Evolutionary conservation across 2,329 filamentous ascomycete genomes (phyloP), one percentile per base, ranked within the genome.

Genomic region (Sarocladium oryzae): DNA sequence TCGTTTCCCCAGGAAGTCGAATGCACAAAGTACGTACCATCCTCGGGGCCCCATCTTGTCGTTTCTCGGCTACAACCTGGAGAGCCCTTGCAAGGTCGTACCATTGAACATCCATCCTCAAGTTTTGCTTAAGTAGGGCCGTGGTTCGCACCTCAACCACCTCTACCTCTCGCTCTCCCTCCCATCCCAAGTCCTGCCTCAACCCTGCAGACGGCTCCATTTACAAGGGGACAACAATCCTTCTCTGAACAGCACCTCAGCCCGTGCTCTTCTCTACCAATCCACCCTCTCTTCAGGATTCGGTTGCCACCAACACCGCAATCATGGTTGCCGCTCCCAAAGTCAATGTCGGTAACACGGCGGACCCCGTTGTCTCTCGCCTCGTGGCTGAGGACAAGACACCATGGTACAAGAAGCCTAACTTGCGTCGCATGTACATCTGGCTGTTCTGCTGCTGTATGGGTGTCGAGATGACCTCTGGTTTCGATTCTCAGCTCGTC

Each of bases 391-490:
- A 61, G 58, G 63, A 66, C 51, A 62, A 62, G 56, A 55, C 56
- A 18, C 66, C 66, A 56, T 79, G 76, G 76, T 79, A 75, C 66
- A 73, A 71, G 57, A 81, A 81, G 58, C 73, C 68, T 0, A 79
- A 80, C 54, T 66, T 81, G 26, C 69, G 77, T 38, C 53, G 59
- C 3, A 66, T 81, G 51, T 81, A 81, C 57, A 57, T 79, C 2
- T 61, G 73, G 50, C 66, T 81, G 49, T 74, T 81, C 38, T 69
- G 74, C 10, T 75, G 74, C 43, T 78, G 74, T 58, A 74, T 80
- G 62, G 76, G 77, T 50, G 75, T 81, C 18, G 77, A 81, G 61
- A 77, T 78, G 54, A 80, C 77, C 0, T 77, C 74, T 3, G 77
- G 77, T 0, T 81, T 79, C 51, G 77, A 81, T 57, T 75, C 72